A percentile compares a stretch with the other conserved stretches of the same genome.
phyloP scores from a whole-genome alignment of 2,329 filamentous ascomycete genomes.

The Fusarium buxicola region DNA sequence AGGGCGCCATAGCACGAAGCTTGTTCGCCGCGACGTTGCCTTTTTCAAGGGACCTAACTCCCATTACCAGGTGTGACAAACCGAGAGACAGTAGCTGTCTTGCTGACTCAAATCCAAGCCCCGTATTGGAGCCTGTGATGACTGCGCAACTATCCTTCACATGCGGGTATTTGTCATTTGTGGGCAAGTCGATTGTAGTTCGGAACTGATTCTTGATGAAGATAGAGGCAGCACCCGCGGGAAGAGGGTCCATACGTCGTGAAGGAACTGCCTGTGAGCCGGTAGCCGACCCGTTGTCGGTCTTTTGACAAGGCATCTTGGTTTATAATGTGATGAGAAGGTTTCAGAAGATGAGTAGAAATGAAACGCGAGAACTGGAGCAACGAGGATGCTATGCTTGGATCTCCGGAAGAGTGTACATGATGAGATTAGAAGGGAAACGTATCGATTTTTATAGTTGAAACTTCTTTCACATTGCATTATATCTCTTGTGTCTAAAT shows the following conservation, averaged over 20 bases:
- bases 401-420: no score
- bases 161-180: slow-evolving; percentile 27
- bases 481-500: no score
- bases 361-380: neutral
- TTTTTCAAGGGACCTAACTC: slow-evolving; percentile 28
- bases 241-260: slow-evolving; percentile 16
- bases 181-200: slow-evolving; percentile 37
- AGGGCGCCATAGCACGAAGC: neutral
- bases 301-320: slow-evolving; percentile 26
- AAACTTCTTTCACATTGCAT: neutral
- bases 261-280: slow-evolving; percentile 10
- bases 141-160: slow-evolving; percentile 33
- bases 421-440: accelerated
- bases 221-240: slow-evolving; percentile 13
- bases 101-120: slow-evolving; percentile 42
- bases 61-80: slow-evolving; percentile 29
- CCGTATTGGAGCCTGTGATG: slow-evolving; percentile 44
- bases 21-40: slow-evolving; percentile 27
- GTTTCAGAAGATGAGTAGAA: accelerated
- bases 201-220: slow-evolving; percentile 42
- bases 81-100: slow-evolving; percentile 40
- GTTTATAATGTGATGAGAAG: neutral
- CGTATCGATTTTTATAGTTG: slow-evolving; percentile 7
- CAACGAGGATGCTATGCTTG: neutral
- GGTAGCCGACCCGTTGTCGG: neutral